These are phyloP conservation scores for Plenodomus biglobosus DNA, from an alignment of 2,329 filamentous ascomycete species.

Conservation along the genomic window DNA sequence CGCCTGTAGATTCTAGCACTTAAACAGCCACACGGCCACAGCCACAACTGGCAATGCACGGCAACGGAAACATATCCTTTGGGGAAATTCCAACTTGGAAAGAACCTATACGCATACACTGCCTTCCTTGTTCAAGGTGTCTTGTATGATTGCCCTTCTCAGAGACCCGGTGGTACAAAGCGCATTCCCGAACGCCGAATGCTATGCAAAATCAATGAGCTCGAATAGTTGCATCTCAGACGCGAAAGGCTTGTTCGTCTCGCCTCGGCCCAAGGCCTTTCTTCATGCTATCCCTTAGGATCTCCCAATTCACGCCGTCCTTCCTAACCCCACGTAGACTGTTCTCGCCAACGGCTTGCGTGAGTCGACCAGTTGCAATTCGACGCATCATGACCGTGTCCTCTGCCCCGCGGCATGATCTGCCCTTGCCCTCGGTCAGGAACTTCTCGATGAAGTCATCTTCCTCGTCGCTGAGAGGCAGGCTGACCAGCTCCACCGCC, in stretches of 20 bases:
- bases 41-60: no score
- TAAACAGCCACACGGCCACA: no score
- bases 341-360: constrained; percentile 44
- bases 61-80: no score
- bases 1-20: no score
- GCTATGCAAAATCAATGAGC: constrained; percentile 6
- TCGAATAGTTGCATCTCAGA: constrained; percentile 3
- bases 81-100: no score
- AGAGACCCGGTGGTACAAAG: no score
- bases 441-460: constrained; percentile 74
- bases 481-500: constrained; percentile 68
- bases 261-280: constrained; percentile 41
- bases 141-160: no score
- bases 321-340: constrained; percentile 47
- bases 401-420: constrained; percentile 64
- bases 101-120: no score
- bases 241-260: constrained; percentile 22
- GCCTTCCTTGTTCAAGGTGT: no score
- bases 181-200: background rate
- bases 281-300: constrained; percentile 40
- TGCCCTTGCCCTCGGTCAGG: constrained; percentile 65
- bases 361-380: constrained; percentile 66
- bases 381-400: constrained; percentile 75
- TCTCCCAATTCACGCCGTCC: constrained; percentile 57
- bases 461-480: constrained; percentile 71